Evolutionary conservation across 2,329 filamentous ascomycete genomes (phyloP), one percentile per base, ranked within the genome.

Genomic region (Calonectria pteridis): DNA sequence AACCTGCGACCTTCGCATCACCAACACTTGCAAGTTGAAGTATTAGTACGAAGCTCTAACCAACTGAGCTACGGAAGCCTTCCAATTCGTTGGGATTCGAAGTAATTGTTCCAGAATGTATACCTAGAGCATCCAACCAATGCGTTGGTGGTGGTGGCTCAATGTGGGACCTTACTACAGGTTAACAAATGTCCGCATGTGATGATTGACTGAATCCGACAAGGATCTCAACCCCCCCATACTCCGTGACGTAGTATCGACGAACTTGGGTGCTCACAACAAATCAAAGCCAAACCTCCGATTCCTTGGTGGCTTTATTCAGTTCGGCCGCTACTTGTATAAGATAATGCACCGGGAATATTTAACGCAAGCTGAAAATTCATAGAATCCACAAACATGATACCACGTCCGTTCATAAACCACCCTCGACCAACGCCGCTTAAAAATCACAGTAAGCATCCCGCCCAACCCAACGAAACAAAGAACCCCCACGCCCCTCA

Each of bases 41-140:
- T 79, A 79, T 79, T 79, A 79, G 78, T 80, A 80, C 78, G 78
- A 80, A 77, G 78, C 78, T 80, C 78, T 80, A 80, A 80, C 78
- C 77, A 80, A 80, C 78, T 80, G 78, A 80, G 78, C 78, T 80
- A 80, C 76, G 78, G 78, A 79, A 80, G 78, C 78, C 78, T 53
- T 78, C 75, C 77, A 76, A 65, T 66, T 65, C 29, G 67, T 62
- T 65, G 53, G 5, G 2, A 14, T 1, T 2, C 4, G 10, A 6
- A 6, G 2, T 5, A n/a, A 16, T 9, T 58, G 26, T 37, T 58
- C 11, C 14, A 2, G 1, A 35, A 35, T 33, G 6, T 35, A 35
- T 6, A 1, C 5, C n/a, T 58, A 37, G 43, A 46, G 20, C 7
- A 2, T 6, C 9, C 14, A 18, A 3, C 14, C 46, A 26, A 26